Evolutionary conservation across 768 basidiomycete genomes (phyloP).

Genomic region (Suillus bovinus): DNA sequence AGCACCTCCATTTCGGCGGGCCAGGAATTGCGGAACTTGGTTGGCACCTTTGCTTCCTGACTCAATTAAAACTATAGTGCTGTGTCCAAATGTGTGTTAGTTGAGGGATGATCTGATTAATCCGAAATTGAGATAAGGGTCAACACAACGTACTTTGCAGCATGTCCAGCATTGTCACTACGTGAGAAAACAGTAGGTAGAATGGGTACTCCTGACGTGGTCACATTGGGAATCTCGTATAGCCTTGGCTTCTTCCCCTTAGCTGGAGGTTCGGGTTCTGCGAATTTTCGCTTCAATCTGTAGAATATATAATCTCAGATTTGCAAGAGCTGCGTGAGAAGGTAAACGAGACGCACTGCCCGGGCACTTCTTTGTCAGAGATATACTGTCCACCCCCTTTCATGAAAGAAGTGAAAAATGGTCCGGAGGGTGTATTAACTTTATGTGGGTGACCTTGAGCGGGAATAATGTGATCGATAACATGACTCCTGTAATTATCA

Average conservation of each 20-base stretch:
- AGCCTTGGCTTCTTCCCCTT: constrained; percentile 3
- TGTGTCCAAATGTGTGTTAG: not conserved
- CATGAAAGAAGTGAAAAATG: constrained; percentile 2
- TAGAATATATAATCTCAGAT: not conserved
- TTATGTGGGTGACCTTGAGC: not conserved
- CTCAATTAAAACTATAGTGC: not conserved
- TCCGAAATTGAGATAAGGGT: constrained; percentile 1
- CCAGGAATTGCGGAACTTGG: not conserved
- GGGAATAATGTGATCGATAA: constrained; percentile 6
- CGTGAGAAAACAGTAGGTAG: not conserved
- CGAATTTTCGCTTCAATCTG: constrained; percentile 15
- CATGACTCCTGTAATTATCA: constrained; percentile 3
- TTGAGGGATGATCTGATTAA: not conserved
- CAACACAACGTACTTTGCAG: constrained; percentile 16
- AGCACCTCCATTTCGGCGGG: not conserved
- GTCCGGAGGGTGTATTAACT: not conserved
- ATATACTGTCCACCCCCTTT: not conserved
- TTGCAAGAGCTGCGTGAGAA: not conserved
- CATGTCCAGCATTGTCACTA: constrained; percentile 6
- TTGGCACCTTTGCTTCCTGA: not conserved
- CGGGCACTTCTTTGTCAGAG: not conserved
- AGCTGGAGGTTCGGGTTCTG: not conserved
- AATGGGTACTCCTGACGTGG: constrained; percentile 1
- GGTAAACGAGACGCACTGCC: constrained; percentile 14
- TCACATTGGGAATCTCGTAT: not conserved